Base-by-base conservation (phyloP, 129 eudicot species). In the Centaurea solstitialis region DNA sequence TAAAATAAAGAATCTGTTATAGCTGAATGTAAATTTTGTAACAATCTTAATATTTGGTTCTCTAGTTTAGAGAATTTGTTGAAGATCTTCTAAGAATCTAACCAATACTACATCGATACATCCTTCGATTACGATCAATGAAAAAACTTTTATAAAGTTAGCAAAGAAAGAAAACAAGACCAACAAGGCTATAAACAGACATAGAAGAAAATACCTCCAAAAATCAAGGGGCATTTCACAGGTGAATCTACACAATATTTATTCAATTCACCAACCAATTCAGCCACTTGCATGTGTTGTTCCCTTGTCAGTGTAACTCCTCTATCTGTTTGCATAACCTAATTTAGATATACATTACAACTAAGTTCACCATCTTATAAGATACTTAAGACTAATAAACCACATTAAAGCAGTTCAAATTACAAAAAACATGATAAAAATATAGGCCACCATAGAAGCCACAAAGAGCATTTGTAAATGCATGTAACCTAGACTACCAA, bases 251-350 rank as follows among this genome's bases (percentile, higher is more conserved):
- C 87, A 83, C 98, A 92, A 53, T 86, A 94, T 62, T 74, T 86
- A 22, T 88, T 84, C 85, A 94, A 70, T 65, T 91, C 97, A 2
- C 81, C 53, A 37, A 91, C 94, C 76, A 89, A 68, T 85, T 94
- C 90, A 70, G 93, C 98, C 70, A 94, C 98, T 66, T 83, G 87
- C 80, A 68, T 74, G 85, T 94, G 98, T 72, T 92, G 94, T 13
- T 90, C 94, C 62, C 79, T 85, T 50, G 88, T 85, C 30, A 94
- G 85, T 73, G 79, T 67, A 79, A 90, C 98, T 86, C 98, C 98
- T 71, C 98, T 79, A 86, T 94, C 98, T 68, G 98, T 90, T 80
- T 91, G 85, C 80, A 73, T 37, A 73, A 94, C 98, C 98, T 94
- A 83, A 37, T 76, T 77, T 75, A 81, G 79, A 23, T 50, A 80